Evolutionary conservation across 345 rosid genomes (phyloP), one percentile per base, ranked within the genome.

Genomic region (Heritiera littoralis): DNA sequence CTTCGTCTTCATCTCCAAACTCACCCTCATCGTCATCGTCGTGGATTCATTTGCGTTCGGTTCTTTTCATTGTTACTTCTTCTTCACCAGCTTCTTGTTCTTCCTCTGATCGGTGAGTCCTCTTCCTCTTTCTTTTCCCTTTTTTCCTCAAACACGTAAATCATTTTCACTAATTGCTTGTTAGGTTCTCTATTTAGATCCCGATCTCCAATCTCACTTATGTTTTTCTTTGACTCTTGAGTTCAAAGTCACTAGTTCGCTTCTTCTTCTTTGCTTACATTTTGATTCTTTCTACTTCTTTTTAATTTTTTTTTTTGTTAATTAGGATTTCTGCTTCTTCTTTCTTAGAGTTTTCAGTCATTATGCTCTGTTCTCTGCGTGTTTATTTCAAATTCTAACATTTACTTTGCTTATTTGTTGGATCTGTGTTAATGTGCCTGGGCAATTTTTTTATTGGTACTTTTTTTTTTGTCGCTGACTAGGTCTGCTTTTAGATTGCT

Each of bases 21-120:
- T 92, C 97, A 61, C 86, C 94, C 63, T 83, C 93, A 23, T 77
- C 89, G 0, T 88, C 89, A 0, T 90, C 94, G 40, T 89, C 97
- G 58, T 95, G 99, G 99, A 78, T 86, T 84, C 94, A 91, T 77
- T 85, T 95, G 90, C 99, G 99, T 77, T 93, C 98, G 81, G 96
- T 92, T 51, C 87, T 93, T 38, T 88, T 91, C 80, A 81, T 95
- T 75, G 94, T 89, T 80, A 83, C 89, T 81, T 92, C 94, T 79
- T 92, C 98, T 41, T 90, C 98, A 52, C 96, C 97, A 9, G 90
- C 97, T 69, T 90, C 91, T 70, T 87, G 88, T 82, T 91, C 91
- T 55, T 88, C 90, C 79, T 89, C 94, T 74, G 92, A 91, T 89
- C 92, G 96, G 97, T 91, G 85, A 91, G 94, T 88, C 86, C 66